Evolutionary conservation across 257 asterid species (phyloP).

Genomic region (Nicotiana knightiana): DNA sequence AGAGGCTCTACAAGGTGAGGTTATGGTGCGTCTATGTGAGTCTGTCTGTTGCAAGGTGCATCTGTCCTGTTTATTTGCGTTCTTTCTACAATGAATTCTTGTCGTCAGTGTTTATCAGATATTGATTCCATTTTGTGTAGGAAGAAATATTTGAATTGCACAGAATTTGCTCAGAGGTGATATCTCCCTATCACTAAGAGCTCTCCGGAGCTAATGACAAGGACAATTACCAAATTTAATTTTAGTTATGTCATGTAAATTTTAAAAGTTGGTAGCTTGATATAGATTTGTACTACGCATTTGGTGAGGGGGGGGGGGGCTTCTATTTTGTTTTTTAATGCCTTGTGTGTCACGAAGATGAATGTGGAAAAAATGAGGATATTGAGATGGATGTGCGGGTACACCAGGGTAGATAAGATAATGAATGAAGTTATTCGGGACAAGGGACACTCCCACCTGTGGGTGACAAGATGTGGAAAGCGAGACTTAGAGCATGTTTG

Average conservation of each 20-base stretch:
- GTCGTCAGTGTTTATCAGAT: neutral
- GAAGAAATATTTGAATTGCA: neutral
- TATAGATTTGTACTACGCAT: neutral
- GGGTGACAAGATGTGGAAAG: too few species aligned
- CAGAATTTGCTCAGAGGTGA: neutral
- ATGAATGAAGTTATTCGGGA: too few species aligned
- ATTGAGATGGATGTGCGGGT: too few species aligned
- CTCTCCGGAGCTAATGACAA: neutral
- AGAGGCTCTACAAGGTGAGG: constrained; percentile 85
- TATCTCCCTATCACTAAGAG: neutral
- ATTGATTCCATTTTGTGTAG: neutral
- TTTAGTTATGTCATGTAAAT: neutral
- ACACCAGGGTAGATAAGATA: too few species aligned
- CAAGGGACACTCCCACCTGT: too few species aligned
- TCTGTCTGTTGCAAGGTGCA: neutral
- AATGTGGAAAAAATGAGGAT: too few species aligned
- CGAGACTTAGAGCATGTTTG: too few species aligned
- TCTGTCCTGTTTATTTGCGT: neutral
- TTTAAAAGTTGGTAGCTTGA: neutral
- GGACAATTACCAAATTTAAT: neutral
- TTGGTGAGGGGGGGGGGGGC: neutral
- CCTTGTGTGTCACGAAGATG: neutral
- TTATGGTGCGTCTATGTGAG: neutral
- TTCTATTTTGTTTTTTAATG: neutral
- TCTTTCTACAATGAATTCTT: neutral